Evolutionary conservation across 345 rosid genomes (phyloP), one percentile per base, ranked within the genome.

Genomic region (Populus tremula): DNA sequence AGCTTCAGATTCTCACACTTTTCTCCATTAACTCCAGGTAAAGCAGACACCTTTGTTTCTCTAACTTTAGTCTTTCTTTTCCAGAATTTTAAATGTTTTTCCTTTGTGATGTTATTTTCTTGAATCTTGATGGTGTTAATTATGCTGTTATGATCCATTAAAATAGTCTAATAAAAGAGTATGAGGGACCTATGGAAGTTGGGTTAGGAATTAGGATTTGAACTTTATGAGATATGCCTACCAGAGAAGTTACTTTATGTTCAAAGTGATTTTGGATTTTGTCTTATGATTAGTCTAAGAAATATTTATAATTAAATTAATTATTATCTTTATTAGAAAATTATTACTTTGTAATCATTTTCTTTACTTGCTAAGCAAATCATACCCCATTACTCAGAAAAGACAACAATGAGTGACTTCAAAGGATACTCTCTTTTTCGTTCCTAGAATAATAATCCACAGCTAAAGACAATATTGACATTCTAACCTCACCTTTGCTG

Each of bases 341-440:
- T 38, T 1, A 61, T 45, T 43, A 33, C 47, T 50, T 75, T 75
- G n/a, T 75, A 14, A 66, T 31, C 41, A 33, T 13, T 59, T 36
- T 8, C 76, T 72, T 78, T 72, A 38, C 81, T 78, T 72, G 62
- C 72, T 73, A 73, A 21, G 35, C 81, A 78, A 78, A 78, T 56
- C 62, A 54, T 47, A 72, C 31, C 56, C 65, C 76, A 78, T 65
- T 25, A 71, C 3, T 13, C 45, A 18, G 36, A 63, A 71, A 54
- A 53, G 76, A 72, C 76, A 63, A n/a, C 50, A 72, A 78, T 66
- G 81, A 78, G 81, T 78, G 76, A 66, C 81, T 78, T 78, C 76
- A 43, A 78, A 78, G 81, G 75, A 66, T 78, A 31, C 33, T 56
- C 45, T 31, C 31, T 39, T 20, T 54, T 72, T 33, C 10, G 9